These are phyloP conservation scores for Neurospora sp. DNA, from an alignment of 495 filamentous ascomycete genomes.

Conservation along the genomic window DNA sequence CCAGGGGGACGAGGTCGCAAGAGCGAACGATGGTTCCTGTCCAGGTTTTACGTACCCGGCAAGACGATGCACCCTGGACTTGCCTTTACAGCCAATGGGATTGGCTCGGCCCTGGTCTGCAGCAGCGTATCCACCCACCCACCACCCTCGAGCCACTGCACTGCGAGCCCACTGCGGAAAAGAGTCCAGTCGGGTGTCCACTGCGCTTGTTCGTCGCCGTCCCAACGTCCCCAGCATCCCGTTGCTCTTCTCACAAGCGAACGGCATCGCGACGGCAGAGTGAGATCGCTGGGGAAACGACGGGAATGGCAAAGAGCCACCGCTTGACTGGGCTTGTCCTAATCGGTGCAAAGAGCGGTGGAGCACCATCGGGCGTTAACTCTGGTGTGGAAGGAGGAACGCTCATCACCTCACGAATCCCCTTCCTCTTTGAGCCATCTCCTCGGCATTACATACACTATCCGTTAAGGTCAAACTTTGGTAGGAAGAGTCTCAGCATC, in stretches of 20 bases:
- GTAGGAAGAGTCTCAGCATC: background rate
- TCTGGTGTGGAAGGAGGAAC: background rate
- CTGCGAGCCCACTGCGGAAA: background rate
- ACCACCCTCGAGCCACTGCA: background rate
- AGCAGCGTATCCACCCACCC: background rate
- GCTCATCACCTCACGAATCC: background rate
- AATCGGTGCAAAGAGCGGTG: background rate
- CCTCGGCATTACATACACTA: background rate
- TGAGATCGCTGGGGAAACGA: background rate
- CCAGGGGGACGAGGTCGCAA: background rate
- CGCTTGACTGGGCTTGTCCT: background rate
- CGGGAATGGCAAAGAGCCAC: background rate
- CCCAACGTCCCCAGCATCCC: background rate
- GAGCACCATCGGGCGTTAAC: background rate
- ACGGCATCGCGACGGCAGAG: background rate
- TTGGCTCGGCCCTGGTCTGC: background rate
- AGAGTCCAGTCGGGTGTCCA: background rate
- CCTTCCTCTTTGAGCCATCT: background rate
- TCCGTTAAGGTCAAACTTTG: background rate
- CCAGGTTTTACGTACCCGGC: background rate
- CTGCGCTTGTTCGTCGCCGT: background rate
- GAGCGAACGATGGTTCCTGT: background rate
- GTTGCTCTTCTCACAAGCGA: background rate
- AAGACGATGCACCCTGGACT: background rate
- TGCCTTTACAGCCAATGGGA: background rate